phyloP scores from a whole-genome alignment of 129 eudicot genomes.

The Artemisia annua region DNA sequence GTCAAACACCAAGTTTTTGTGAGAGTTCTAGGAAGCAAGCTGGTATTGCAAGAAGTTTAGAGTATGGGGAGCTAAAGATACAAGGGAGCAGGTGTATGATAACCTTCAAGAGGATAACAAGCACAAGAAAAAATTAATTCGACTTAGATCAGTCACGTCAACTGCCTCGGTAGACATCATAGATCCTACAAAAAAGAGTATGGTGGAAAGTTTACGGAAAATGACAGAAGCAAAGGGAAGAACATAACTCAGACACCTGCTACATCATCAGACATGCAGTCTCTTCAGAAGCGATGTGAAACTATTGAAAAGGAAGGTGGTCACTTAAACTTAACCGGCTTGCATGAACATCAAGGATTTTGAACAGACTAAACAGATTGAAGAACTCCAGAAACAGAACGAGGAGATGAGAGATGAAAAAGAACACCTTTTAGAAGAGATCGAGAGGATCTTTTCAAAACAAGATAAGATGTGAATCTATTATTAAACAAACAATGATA shows the following conservation, averaged over 20 bases:
- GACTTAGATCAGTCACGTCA: conserved; percentile 62
- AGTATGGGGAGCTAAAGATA: conserved; percentile 29
- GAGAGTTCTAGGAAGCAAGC: too few relatives aligned
- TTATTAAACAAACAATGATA: too few relatives aligned
- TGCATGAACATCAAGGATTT: conserved; percentile 64
- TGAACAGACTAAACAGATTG: too few relatives aligned
- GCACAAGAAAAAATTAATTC: conserved; percentile 54
- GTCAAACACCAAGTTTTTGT: too few relatives aligned
- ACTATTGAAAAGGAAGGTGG: conserved; percentile 86
- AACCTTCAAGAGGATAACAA: conserved; percentile 51
- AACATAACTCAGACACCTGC: conserved; percentile 55
- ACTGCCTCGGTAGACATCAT: conserved; percentile 69
- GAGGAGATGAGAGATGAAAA: too few relatives aligned
- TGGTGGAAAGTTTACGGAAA: conserved; percentile 75
- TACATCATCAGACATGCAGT: conserved; percentile 72
- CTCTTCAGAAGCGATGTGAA: conserved; percentile 72
- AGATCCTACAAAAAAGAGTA: conserved; percentile 75
- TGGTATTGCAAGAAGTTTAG: too few relatives aligned
- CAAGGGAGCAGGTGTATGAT: conserved; percentile 51
- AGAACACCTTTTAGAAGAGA: too few relatives aligned
- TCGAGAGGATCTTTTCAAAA: too few relatives aligned
- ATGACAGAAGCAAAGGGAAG: conserved; percentile 94
- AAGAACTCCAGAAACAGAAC: background rate
- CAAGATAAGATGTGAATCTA: too few relatives aligned
- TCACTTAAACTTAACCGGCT: conserved; percentile 76